These are phyloP conservation scores for Pugionium dolabratum DNA, from an alignment of 345 rosid species.

Conservation along the genomic window DNA sequence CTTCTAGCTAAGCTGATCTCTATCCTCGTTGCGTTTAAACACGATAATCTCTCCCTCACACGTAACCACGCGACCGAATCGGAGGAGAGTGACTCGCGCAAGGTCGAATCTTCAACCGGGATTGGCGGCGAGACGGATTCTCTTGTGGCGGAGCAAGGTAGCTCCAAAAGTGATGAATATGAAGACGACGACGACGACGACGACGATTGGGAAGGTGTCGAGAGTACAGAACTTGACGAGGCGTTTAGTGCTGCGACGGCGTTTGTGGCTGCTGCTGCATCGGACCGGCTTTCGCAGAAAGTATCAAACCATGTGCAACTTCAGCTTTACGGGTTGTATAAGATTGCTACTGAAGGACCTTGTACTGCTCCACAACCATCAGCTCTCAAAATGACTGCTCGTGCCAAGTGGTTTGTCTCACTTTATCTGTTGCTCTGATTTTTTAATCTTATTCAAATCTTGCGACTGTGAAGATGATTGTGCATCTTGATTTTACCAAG, in stretches of 20 bases:
- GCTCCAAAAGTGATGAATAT: conserved; percentile 50
- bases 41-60: conserved; percentile 66
- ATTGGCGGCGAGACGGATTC: conserved; percentile 55
- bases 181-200: conserved; percentile 39
- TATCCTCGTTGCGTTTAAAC: conserved; percentile 68
- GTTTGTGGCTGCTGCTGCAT: conserved; percentile 71
- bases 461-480: neutral
- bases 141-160: conserved; percentile 75
- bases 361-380: conserved; percentile 84
- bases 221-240: conserved; percentile 85
- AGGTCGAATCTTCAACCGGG: conserved; percentile 25
- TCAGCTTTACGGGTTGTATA: conserved; percentile 81
- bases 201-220: conserved; percentile 98
- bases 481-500: conserved; percentile 4
- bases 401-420: conserved; percentile 74
- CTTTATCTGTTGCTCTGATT: neutral
- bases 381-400: conserved; percentile 86
- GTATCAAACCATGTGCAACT: conserved; percentile 62
- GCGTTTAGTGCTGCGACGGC: conserved; percentile 82
- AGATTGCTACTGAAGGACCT: conserved; percentile 91
- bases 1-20: conserved; percentile 92
- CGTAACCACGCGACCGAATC: conserved; percentile 37
- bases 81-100: neutral
- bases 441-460: neutral
- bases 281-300: conserved; percentile 56